These are phyloP conservation scores for Suhomyces sp. DNA, from an alignment of 805 yeast genomes.

Conservation along the genomic window DNA sequence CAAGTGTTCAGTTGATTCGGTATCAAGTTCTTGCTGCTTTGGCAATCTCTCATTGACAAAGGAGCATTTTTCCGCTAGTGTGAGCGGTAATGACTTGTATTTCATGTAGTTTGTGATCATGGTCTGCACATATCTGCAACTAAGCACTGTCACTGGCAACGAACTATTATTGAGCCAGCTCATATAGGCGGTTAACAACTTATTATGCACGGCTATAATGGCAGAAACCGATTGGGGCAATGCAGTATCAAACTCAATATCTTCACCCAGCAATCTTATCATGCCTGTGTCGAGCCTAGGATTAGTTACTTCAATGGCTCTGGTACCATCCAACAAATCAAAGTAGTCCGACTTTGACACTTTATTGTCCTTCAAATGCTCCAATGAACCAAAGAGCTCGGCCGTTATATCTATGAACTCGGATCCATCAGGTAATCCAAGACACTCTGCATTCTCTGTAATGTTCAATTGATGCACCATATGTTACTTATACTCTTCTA, in stretches of 20 bases:
- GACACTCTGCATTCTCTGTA: background rate
- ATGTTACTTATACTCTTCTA: background rate
- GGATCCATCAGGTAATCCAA: background rate
- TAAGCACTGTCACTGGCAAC: conserved; percentile 70
- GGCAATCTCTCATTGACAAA: conserved; percentile 4
- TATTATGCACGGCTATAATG: conserved; percentile 53
- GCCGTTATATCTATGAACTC: conserved; percentile 53
- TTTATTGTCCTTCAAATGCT: conserved; percentile 43
- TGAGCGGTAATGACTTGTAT: background rate
- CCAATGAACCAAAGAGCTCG: conserved; percentile 41
- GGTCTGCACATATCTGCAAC: conserved; percentile 70
- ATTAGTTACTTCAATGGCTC: conserved; percentile 79
- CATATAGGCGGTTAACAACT: conserved; percentile 51
- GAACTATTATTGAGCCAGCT: conserved; percentile 78
- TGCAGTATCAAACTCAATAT: conserved; percentile 45
- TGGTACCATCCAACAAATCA: conserved; percentile 76
- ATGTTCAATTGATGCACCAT: conserved; percentile 2
- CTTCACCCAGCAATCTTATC: conserved; percentile 45
- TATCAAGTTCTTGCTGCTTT: background rate
- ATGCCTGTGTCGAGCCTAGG: conserved; percentile 74
- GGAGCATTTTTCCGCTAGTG: conserved; percentile 4
- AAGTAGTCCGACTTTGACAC: conserved; percentile 61
- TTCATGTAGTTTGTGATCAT: conserved; percentile 27
- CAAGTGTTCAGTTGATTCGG: conserved; percentile 15
- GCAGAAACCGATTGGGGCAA: conserved; percentile 21